phyloP scores from a whole-genome alignment of 306 rosid species.

The Abrus pulchellus region DNA sequence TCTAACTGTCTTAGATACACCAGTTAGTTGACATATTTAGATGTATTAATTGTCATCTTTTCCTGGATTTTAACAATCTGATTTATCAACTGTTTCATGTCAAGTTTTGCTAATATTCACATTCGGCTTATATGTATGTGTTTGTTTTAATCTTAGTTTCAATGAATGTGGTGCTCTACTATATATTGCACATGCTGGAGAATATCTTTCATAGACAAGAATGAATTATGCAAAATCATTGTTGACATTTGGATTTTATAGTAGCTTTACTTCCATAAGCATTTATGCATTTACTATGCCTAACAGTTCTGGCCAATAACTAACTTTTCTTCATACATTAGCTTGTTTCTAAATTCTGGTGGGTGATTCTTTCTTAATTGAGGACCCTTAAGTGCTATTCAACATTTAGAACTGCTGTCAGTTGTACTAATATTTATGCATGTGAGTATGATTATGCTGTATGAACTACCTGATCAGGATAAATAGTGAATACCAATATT shows the following conservation, averaged over 20 bases:
- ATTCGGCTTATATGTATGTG: background rate
- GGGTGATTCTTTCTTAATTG: conserved; percentile 23
- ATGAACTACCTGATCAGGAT: conserved; percentile 9
- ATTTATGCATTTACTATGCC: conserved; percentile 4
- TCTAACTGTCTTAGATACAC: conserved; percentile 32
- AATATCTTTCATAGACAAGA: conserved; percentile 33
- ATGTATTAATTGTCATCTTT: background rate
- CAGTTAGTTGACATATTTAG: conserved; percentile 7
- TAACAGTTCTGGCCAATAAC: conserved; percentile 36
- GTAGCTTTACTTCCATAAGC: background rate
- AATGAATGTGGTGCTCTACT: background rate
- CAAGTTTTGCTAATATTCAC: conserved; percentile 20
- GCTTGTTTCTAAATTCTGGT: conserved; percentile 30
- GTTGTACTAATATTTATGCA: conserved; percentile 14
- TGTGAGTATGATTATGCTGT: background rate
- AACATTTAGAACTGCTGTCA: conserved; percentile 25
- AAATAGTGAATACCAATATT: conserved; percentile 27
- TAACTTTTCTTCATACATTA: conserved; percentile 20
- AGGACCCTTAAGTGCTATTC: background rate
- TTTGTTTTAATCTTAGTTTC: background rate
- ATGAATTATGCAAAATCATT: conserved; percentile 12
- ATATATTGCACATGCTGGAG: background rate
- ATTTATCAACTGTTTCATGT: conserved; percentile 30
- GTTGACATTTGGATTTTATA: conserved; percentile 25
- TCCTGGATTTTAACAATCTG: conserved; percentile 26